A percentile compares a stretch with the other conserved stretches of the same genome.
Evolutionary conservation across 495 filamentous ascomycete genomes (phyloP).

Genomic region (Hyaloscypha variabilis): DNA sequence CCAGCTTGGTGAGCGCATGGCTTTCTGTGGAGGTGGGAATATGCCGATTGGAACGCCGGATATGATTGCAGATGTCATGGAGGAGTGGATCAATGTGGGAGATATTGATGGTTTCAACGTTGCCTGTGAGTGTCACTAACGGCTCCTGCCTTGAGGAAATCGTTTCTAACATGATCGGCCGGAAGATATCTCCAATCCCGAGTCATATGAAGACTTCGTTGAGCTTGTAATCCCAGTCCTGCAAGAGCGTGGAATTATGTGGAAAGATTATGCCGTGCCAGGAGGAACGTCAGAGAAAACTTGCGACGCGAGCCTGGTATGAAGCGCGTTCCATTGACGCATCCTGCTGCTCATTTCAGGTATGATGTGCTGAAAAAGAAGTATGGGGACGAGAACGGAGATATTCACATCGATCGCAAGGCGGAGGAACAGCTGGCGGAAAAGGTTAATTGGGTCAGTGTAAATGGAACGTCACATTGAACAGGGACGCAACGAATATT

Average conservation of each 20-base stretch:
- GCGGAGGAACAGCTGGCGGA: too few relatives aligned
- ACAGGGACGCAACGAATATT: background rate
- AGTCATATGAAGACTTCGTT: slow-evolving; percentile 46
- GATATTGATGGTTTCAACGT: slow-evolving; percentile 41
- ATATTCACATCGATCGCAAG: slow-evolving; percentile 10
- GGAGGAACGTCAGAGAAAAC: slow-evolving; percentile 55
- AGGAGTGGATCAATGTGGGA: slow-evolving; percentile 32
- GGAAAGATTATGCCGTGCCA: slow-evolving; percentile 49
- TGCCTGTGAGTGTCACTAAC: slow-evolving; percentile 11
- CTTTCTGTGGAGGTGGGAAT: slow-evolving; percentile 31
- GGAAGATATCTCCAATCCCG: slow-evolving; percentile 42
- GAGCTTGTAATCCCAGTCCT: slow-evolving; percentile 47
- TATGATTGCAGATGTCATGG: slow-evolving; percentile 33
- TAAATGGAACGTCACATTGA: too few relatives aligned
- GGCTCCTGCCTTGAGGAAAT: background rate
- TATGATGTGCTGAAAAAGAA: slow-evolving; percentile 25
- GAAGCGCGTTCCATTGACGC: background rate
- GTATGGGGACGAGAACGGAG: slow-evolving; percentile 19
- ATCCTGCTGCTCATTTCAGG: slow-evolving; percentile 11
- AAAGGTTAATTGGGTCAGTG: too few relatives aligned
- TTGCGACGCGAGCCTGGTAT: slow-evolving; percentile 37
- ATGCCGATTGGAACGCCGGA: slow-evolving; percentile 33
- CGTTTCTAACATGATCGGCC: background rate
- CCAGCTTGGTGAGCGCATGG: slow-evolving; percentile 27
- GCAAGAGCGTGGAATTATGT: slow-evolving; percentile 45